Evolutionary conservation across 331 rosid genomes (phyloP).

Genomic region (Malus hybrid): DNA sequence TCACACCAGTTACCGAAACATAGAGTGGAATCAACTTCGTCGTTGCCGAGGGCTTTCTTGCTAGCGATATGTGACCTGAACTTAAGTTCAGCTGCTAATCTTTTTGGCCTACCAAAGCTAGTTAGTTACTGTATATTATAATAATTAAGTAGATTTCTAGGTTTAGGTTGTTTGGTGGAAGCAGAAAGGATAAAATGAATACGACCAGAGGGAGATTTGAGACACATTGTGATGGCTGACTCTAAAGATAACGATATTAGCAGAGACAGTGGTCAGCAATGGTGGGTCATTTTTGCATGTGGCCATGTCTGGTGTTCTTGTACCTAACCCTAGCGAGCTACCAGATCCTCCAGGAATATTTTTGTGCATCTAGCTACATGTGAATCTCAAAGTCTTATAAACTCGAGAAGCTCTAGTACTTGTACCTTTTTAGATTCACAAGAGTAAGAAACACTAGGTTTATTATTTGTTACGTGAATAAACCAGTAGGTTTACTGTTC

Average conservation of each 20-base stretch:
- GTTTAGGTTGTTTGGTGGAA: not conserved
- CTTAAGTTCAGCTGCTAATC: not conserved
- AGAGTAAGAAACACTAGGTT: not conserved
- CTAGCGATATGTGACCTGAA: too few relatives aligned
- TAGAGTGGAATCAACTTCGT: too few relatives aligned
- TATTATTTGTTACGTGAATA: too few relatives aligned
- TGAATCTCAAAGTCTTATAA: not conserved
- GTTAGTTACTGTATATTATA: not conserved
- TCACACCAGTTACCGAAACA: too few relatives aligned
- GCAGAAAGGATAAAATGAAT: not conserved
- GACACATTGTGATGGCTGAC: not conserved
- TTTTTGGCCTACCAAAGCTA: not conserved
- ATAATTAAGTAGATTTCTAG: not conserved
- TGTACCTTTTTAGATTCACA: not conserved
- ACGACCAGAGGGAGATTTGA: not conserved
- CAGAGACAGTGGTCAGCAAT: slow-evolving; percentile 14
- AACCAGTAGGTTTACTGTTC: too few relatives aligned
- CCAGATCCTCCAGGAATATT: not conserved
- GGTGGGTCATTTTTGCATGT: slow-evolving; percentile 31
- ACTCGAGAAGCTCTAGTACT: not conserved
- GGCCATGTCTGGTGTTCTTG: slow-evolving; percentile 21
- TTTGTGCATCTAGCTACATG: not conserved
- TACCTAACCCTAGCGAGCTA: slow-evolving; percentile 1
- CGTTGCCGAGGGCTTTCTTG: too few relatives aligned
- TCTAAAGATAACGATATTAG: slow-evolving; percentile 11